Base-by-base conservation (phyloP, 2,329 filamentous ascomycete genomes). In the Colletotrichum tamarilloi region DNA sequence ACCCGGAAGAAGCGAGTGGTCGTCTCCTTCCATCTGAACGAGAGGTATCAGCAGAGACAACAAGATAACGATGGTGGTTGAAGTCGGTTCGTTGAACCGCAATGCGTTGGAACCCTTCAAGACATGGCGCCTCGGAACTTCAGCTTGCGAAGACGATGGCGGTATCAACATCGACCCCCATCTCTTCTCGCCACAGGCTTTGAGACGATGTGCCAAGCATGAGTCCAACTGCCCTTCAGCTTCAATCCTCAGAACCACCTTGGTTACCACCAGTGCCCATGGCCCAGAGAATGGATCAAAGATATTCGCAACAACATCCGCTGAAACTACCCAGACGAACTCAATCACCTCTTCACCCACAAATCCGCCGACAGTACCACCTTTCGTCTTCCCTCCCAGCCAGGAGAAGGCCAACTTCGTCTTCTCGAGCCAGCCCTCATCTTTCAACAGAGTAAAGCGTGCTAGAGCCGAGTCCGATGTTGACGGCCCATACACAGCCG, bases 391-490 rank as follows among this genome's bases (percentile, higher is more conserved):
- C 7, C 16, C 32, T 22, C 19, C n/a, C 22, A 38, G 11, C 16
- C 42, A 62, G 9, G 59, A 59, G 38, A 22, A n/a, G n/a, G 16
- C 59, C 4, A 30, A 26, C 19, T 74, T 74, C 46, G 63, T 67
- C 12, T 74, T 75, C 42, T 28, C 58, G 2, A 38, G 26, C 6
- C 58, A 62, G 26, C 30, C 35, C 4, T 22, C 49, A n/a, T 26
- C 19, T 22, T 57, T 53, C 7, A 68, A 22, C 24, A 28, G 46
- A 9, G 49, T 68, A 14, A 76, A 76, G 55, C 73, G 74, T 9
- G 42, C 24, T 24, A 87, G 91, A 28, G 81, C 85, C 5, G 76
- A 83, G 2, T 86, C 88, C 46, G 91, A 93, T 75, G 88, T 92
- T 56, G 91, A 92, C 73, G 90, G 86, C 67, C 88, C 85, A 63